phyloP scores from a whole-genome alignment of 1,284 basidiomycete species.

The Phaffia rhodozyma region DNA sequence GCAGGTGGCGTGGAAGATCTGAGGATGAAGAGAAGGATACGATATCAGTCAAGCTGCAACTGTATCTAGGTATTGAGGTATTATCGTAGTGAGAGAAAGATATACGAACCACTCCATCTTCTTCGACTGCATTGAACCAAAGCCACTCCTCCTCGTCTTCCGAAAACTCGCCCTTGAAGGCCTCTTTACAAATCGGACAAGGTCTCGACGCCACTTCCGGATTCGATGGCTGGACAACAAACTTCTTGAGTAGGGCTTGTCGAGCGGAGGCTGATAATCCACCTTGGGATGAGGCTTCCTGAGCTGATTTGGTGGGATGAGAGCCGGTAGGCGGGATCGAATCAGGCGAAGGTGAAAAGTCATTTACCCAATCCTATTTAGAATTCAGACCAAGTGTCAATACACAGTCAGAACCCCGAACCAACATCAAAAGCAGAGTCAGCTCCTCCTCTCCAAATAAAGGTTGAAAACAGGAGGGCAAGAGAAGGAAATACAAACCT shows the following conservation, averaged over 20 bases:
- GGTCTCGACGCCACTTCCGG: slow-evolving; percentile 68
- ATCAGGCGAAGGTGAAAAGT: slow-evolving; percentile 35
- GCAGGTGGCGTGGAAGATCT: slow-evolving; percentile 87
- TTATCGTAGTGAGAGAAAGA: background rate
- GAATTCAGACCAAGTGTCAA: slow-evolving; percentile 21
- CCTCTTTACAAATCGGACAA: slow-evolving; percentile 96
- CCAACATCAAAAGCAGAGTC: background rate
- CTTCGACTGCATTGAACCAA: slow-evolving; percentile 80
- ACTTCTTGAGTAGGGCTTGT: slow-evolving; percentile 59
- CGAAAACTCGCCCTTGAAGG: slow-evolving; percentile 77
- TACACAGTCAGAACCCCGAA: background rate
- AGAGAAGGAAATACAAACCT: slow-evolving; percentile 48
- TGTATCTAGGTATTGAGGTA: slow-evolving; percentile 3
- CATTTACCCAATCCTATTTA: slow-evolving; percentile 69
- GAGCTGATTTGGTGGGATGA: slow-evolving; percentile 14
- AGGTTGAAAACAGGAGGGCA: background rate
- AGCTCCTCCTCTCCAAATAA: too few relatives aligned
- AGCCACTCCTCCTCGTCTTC: slow-evolving; percentile 99
- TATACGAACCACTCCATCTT: slow-evolving; percentile 60
- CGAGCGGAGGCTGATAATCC: slow-evolving; percentile 52
- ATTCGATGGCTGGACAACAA: slow-evolving; percentile 64
- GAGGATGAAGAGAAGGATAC: slow-evolving; percentile 13
- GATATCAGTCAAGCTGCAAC: background rate
- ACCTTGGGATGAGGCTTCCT: slow-evolving; percentile 16
- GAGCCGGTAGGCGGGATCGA: slow-evolving; percentile 22